Evolutionary conservation across 208 protist species (phyloP).

Genomic region (Crithidia sp.): DNA sequence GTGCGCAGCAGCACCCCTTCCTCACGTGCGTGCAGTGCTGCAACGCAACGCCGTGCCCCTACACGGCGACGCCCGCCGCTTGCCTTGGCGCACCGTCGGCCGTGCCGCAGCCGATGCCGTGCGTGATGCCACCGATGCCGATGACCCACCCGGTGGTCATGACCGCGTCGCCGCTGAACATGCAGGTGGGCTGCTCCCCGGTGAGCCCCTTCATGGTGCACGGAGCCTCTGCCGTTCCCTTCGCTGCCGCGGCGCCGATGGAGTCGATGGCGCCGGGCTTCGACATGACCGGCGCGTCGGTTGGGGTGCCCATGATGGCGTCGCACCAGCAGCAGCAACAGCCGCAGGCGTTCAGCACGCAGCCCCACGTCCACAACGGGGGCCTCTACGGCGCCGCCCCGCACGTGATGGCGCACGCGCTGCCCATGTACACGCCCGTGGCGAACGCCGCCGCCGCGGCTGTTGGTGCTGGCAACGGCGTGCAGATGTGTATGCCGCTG

Average conservation of each 20-base stretch:
- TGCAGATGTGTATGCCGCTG: constrained; percentile 15
- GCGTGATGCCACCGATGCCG: constrained; percentile 26
- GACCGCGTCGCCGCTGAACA: constrained; percentile 21
- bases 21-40: constrained; percentile 13
- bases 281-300: constrained; percentile 18
- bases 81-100: constrained; percentile 16
- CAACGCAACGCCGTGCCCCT: constrained; percentile 22
- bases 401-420: constrained; percentile 20
- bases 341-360: constrained; percentile 26
- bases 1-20: constrained; percentile 75
- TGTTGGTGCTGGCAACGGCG: neutral
- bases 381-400: constrained; percentile 11
- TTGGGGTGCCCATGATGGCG: constrained; percentile 10
- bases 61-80: constrained; percentile 15
- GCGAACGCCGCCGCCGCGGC: constrained; percentile 1
- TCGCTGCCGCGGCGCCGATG: constrained; percentile 3
- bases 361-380: neutral
- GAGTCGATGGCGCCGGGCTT: constrained; percentile 21
- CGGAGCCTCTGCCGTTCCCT: constrained; percentile 13
- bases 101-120: constrained; percentile 25
- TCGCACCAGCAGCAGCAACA: constrained; percentile 16
- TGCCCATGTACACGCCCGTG: constrained; percentile 29
- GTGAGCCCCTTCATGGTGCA: constrained; percentile 31
- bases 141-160: constrained; percentile 23
- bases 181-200: constrained; percentile 32